These are phyloP conservation scores for Chamaenerion angustifolium DNA, from an alignment of 345 rosid genomes.

Conservation along the genomic window DNA sequence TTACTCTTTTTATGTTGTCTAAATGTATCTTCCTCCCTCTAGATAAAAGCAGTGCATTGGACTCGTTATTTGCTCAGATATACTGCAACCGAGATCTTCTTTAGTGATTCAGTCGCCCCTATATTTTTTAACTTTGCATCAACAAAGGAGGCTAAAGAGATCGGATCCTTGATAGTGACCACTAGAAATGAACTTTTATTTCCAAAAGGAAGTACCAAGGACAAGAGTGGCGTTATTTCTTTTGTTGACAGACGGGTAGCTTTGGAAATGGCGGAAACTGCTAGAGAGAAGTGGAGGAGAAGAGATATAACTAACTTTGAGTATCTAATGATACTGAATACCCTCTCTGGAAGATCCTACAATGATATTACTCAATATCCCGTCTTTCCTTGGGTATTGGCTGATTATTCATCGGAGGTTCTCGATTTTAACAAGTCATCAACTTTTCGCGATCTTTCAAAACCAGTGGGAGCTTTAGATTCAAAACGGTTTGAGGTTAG, in stretches of 20 bases:
- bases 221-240: constrained; percentile 61
- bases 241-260: constrained; percentile 88
- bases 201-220: constrained; percentile 75
- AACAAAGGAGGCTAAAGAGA: constrained; percentile 72
- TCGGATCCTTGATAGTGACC: constrained; percentile 70
- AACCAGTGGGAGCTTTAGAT: constrained; percentile 96
- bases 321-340: constrained; percentile 83
- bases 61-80: constrained; percentile 89
- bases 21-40: constrained; percentile 8
- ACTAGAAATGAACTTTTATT: constrained; percentile 72
- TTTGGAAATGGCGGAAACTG: constrained; percentile 81
- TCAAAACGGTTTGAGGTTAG: constrained; percentile 81
- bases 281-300: constrained; percentile 91
- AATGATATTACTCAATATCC: constrained; percentile 97
- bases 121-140: constrained; percentile 68
- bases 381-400: constrained; percentile 90
- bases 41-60: constrained; percentile 87
- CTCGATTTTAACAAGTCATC: constrained; percentile 92
- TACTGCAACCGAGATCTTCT: constrained; percentile 83
- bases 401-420: constrained; percentile 77
- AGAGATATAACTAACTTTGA: constrained; percentile 93
- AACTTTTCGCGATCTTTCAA: constrained; percentile 88
- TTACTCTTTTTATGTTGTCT: constrained; percentile 8
- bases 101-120: constrained; percentile 59
- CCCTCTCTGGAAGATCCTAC: constrained; percentile 92